Evolutionary conservation across 2,329 filamentous ascomycete species (phyloP), one percentile per base, ranked within the genome.

Genomic region (Ramichloridium luteum): DNA sequence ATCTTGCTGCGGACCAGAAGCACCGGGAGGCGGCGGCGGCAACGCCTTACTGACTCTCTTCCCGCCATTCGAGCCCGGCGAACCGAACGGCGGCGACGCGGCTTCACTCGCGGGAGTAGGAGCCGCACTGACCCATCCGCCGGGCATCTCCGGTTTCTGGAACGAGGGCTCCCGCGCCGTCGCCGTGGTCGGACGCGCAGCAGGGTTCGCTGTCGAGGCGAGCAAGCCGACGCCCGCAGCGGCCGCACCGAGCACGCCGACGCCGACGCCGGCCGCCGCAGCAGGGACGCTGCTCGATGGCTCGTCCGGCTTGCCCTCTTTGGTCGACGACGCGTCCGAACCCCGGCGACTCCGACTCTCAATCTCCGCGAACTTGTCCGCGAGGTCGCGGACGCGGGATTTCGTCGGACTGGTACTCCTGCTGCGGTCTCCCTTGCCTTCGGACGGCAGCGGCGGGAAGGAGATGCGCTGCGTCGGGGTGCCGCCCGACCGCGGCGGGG

Each of bases 61-160:
- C n/a, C n/a, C n/a, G n/a, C n/a, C n/a, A n/a, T 8, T 8, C 8
- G 20, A n/a, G n/a, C 8, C 8, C 8, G n/a, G 8, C 8, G 31
- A 37, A 13, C 29, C 31, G 10, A 17, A 35, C n/a, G 25, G 6
- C 10, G 33, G 35, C 11, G 53, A 41, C 9, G 49, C 48, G 14
- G 38, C 47, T n/a, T 58, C 54, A n/a, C 51, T 49, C 5, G 52
- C 56, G 18, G 54, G 50, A 16, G 56, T 60, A 5, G 60, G 59
- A 2, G 57, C 55, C 37, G 57, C 65, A 17, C 67, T 70, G 31
- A 68, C 59, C 67, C 67, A 70, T 31, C 62, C 63, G 13, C 67
- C 67, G 23, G 67, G 67, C 17, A 70, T 47, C 32, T 64, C 56
- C 10, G 67, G 67, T 32, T 61, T 56, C 20, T 8, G 8, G 20